Conservation (phyloP, 192 early-diverging fungal species). For the Piromyces finnis region DNA sequence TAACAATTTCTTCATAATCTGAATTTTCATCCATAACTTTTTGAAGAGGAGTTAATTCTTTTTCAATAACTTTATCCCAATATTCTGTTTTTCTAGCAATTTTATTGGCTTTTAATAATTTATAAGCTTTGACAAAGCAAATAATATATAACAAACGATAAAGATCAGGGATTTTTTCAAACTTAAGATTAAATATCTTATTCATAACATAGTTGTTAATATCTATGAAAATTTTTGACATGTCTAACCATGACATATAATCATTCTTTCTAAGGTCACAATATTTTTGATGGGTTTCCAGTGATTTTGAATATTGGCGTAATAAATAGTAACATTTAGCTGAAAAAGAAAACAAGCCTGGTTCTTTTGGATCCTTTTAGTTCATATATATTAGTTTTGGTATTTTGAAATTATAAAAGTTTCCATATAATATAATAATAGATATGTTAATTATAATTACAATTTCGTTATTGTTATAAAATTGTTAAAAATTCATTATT, state of each 20-base stretch:
- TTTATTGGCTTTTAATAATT: background rate
- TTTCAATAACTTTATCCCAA: background rate
- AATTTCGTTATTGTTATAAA: too few species aligned
- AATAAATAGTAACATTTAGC: background rate
- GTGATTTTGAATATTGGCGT: background rate
- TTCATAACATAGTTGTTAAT: background rate
- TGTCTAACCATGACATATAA: background rate
- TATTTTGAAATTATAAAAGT: too few species aligned
- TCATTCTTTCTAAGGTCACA: background rate
- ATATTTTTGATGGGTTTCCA: background rate
- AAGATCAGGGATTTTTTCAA: background rate
- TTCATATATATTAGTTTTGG: too few species aligned
- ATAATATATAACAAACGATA: background rate
- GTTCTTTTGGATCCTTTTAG: background rate
- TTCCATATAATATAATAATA: too few species aligned
- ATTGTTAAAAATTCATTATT: too few species aligned
- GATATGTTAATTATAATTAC: too few species aligned
- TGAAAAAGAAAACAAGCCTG: background rate
- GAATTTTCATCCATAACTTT: background rate
- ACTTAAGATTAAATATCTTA: background rate
- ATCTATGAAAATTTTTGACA: background rate
- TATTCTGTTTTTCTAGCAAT: background rate
- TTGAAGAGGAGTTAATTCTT: background rate
- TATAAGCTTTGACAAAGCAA: background rate
- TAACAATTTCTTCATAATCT: background rate